These are phyloP conservation scores for Tulasnella sp. DNA, from an alignment of 768 basidiomycete genomes.

Conservation along the genomic window DNA sequence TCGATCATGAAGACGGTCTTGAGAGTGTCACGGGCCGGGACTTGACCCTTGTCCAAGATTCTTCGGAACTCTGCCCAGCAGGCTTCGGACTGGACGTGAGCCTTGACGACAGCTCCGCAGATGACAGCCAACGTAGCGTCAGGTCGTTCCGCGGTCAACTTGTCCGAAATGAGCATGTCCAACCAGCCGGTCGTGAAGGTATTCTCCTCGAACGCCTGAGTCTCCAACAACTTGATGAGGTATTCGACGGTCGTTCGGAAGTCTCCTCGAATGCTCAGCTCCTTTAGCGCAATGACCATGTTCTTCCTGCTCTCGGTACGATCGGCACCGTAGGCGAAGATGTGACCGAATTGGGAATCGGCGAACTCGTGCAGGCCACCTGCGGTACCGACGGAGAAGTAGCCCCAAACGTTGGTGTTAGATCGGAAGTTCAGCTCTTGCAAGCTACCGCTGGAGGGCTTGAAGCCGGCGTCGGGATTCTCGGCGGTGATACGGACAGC, in stretches of 20 bases:
- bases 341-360: slow-evolving; percentile 98
- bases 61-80: slow-evolving; percentile 92
- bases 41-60: slow-evolving; percentile 95
- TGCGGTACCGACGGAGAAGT: slow-evolving; percentile 92
- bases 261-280: slow-evolving; percentile 96
- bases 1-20: slow-evolving; percentile 95
- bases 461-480: slow-evolving; percentile 99
- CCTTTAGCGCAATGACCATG: slow-evolving; percentile 98
- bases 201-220: slow-evolving; percentile 94
- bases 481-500: slow-evolving; percentile 99
- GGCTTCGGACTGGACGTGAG: slow-evolving; percentile 77
- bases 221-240: slow-evolving; percentile 92
- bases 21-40: slow-evolving; percentile 84
- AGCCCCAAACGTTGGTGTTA: slow-evolving; percentile 99
- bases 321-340: slow-evolving; percentile 97
- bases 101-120: slow-evolving; percentile 93
- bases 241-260: slow-evolving; percentile 99
- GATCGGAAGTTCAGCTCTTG: slow-evolving; percentile 99
- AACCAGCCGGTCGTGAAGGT: slow-evolving; percentile 98
- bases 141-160: slow-evolving; percentile 93
- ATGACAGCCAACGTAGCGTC: slow-evolving; percentile 88
- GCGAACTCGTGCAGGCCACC: slow-evolving; percentile 99
- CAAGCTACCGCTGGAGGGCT: slow-evolving; percentile 91
- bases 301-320: slow-evolving; percentile 93
- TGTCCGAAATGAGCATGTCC: slow-evolving; percentile 92